Evolutionary conservation across 208 protist genomes (phyloP).

Genomic region (Herpetomonas tarakana): DNA sequence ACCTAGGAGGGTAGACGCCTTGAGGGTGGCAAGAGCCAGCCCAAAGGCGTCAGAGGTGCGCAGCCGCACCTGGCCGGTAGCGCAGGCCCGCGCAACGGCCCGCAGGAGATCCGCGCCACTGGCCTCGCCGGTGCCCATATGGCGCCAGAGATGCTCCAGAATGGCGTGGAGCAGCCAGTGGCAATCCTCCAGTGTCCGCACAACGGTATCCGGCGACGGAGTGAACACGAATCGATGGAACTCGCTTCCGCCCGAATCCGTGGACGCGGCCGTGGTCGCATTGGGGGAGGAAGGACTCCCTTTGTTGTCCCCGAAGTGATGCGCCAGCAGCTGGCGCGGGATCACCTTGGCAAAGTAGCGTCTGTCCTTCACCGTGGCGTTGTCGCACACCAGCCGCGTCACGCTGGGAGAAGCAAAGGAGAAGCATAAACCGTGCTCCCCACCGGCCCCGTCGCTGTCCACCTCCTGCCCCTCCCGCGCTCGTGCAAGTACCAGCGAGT

Average conservation of each 20-base stretch:
- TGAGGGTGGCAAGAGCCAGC: constrained; percentile 26
- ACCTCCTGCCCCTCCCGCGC: not conserved
- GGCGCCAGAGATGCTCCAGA: not conserved
- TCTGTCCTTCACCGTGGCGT: constrained; percentile 28
- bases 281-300: not conserved
- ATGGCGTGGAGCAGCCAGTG: not conserved
- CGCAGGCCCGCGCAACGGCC: constrained; percentile 9
- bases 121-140: too few relatives aligned
- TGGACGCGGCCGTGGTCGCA: too few relatives aligned
- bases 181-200: not conserved
- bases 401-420: constrained; percentile 41
- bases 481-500: constrained; percentile 27
- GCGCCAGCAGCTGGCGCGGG: constrained; percentile 22
- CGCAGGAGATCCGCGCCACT: constrained; percentile 9
- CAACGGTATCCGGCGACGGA: not conserved
- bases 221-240: not conserved
- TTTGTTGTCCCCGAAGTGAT: constrained; percentile 24
- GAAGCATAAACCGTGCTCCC: constrained; percentile 29
- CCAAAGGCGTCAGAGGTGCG: constrained; percentile 16
- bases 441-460: not conserved
- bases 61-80: constrained; percentile 22
- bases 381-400: constrained; percentile 37
- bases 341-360: constrained; percentile 64
- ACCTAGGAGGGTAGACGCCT: constrained; percentile 13
- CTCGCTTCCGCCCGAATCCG: not conserved